A percentile compares a stretch with the other conserved stretches of the same genome.
phyloP scores from a whole-genome alignment of 2,329 filamentous ascomycete genomes.

The Fusarium nodosum region DNA sequence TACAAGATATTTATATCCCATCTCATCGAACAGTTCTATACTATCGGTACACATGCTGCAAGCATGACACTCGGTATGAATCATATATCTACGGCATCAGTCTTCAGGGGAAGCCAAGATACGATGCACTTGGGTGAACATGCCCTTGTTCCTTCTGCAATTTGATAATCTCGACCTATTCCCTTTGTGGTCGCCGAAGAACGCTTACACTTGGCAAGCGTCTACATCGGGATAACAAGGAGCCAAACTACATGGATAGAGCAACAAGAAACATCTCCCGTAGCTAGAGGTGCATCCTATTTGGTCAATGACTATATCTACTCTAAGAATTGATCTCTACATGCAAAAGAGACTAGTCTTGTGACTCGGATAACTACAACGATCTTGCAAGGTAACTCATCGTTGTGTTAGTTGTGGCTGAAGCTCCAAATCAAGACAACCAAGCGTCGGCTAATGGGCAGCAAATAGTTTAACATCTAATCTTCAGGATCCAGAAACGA shows the following conservation, averaged over 20 bases:
- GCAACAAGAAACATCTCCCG: too few species aligned
- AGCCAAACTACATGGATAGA: neutral
- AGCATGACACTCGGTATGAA: neutral
- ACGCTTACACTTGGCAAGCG: neutral
- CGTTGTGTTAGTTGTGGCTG: neutral
- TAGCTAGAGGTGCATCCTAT: too few species aligned
- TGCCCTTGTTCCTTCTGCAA: neutral
- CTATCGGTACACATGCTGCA: neutral
- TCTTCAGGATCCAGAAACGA: fast-evolving
- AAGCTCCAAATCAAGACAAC: neutral
- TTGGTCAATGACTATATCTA: too few species aligned
- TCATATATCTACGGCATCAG: neutral
- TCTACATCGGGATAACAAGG: neutral
- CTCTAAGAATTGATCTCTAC: too few species aligned
- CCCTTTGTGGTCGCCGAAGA: neutral
- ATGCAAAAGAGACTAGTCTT: too few species aligned
- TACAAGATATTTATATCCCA: neutral
- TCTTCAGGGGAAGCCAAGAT: neutral
- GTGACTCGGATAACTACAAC: neutral
- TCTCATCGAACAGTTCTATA: too few species aligned
- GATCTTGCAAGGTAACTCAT: fast-evolving
- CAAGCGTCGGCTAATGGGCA: neutral
- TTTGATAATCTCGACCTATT: neutral
- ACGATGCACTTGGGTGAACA: neutral
- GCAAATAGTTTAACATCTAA: neutral